phyloP scores from a whole-genome alignment of 2,329 filamentous ascomycete genomes.

The Cladorrhinum sp. region DNA sequence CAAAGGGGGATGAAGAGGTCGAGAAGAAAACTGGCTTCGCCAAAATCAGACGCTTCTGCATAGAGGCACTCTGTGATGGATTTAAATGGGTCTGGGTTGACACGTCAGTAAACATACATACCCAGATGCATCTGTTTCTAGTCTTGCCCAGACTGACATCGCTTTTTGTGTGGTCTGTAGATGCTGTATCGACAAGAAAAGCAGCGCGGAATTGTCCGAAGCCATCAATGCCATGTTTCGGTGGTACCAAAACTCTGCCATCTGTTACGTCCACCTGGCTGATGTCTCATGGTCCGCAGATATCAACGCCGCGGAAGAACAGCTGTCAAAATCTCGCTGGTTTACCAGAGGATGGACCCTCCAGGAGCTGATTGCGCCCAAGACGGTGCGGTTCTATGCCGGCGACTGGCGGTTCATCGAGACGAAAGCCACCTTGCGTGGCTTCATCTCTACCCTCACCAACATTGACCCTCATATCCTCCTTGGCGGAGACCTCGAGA shows the following conservation, averaged over 20 bases:
- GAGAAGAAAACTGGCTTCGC: background rate
- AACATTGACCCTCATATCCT: conserved; percentile 4
- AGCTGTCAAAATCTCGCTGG: conserved; percentile 8
- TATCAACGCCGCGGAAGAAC: background rate
- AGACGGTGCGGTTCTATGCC: conserved; percentile 7
- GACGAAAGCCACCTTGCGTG: background rate
- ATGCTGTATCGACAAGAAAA: conserved; percentile 19
- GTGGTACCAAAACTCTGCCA: conserved; percentile 1
- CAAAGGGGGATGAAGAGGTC: background rate
- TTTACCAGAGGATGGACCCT: conserved; percentile 19
- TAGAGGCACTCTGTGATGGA: background rate
- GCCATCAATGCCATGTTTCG: conserved; percentile 9
- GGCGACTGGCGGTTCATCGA: conserved; percentile 6
- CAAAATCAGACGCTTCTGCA: background rate
- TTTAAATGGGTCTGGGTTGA: background rate
- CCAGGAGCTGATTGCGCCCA: conserved; percentile 16
- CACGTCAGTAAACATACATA: background rate
- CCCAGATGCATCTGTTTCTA: background rate
- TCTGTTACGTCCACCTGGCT: conserved; percentile 10
- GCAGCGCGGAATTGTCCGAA: conserved; percentile 9
- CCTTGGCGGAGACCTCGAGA: background rate
- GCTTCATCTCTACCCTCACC: conserved; percentile 4
- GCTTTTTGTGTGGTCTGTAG: background rate
- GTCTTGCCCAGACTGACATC: background rate
- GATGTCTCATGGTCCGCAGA: background rate